These are phyloP conservation scores for Nicotiana knightiana DNA, from an alignment of 257 asterid species.

Conservation along the genomic window DNA sequence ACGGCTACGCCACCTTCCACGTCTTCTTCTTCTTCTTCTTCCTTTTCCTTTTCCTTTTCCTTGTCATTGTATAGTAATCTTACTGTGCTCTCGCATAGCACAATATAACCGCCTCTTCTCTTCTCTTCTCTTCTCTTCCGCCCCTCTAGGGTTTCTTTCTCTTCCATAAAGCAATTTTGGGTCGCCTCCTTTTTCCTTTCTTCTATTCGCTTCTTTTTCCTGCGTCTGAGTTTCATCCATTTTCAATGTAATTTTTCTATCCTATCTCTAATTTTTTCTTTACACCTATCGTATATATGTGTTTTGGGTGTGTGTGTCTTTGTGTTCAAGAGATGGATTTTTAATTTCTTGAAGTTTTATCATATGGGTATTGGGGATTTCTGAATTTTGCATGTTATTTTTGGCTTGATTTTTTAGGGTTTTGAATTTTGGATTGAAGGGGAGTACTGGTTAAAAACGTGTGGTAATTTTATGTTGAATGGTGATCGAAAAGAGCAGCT, in stretches of 20 bases:
- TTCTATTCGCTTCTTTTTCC: background rate
- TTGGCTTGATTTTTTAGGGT: slow-evolving; percentile 6
- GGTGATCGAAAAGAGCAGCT: slow-evolving; percentile 93
- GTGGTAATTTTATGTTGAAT: slow-evolving; percentile 46
- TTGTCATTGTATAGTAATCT: background rate
- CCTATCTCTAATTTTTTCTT: background rate
- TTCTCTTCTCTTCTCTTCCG: background rate
- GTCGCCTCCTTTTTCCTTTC: background rate
- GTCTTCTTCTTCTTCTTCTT: slow-evolving; percentile 23
- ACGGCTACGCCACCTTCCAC: slow-evolving; percentile 23
- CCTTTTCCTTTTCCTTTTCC: background rate
- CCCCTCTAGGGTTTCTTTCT: slow-evolving; percentile 23
- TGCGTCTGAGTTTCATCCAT: background rate
- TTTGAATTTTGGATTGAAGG: slow-evolving; percentile 5
- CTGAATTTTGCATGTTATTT: slow-evolving; percentile 7
- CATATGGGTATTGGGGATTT: background rate
- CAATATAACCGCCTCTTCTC: slow-evolving; percentile 6
- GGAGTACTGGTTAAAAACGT: background rate
- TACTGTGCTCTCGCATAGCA: slow-evolving; percentile 7
- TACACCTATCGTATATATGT: background rate
- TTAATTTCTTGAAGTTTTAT: background rate
- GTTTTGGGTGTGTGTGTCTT: background rate
- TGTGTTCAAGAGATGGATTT: background rate
- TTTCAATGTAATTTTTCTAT: background rate
- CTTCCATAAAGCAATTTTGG: background rate